Conservation (phyloP, 1,284 basidiomycete genomes). For the Athelia psychrophila region DNA sequence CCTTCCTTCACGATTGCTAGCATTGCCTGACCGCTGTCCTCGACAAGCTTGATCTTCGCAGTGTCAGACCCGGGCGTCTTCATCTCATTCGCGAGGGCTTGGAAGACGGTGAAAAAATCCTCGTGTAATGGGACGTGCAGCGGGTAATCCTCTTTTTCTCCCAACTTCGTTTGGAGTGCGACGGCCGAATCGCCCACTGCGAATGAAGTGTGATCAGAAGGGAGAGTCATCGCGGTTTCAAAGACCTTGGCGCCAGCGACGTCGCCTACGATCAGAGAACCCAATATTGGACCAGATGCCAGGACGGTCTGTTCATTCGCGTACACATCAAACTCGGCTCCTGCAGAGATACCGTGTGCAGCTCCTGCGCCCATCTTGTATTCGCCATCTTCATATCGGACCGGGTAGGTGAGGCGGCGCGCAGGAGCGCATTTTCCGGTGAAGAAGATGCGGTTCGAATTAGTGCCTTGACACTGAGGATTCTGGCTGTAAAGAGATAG, state of each 20-base stretch:
- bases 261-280: not conserved
- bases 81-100: not conserved
- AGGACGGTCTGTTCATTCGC: constrained; percentile 6
- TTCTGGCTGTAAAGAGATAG: not conserved
- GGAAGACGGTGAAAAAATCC: not conserved
- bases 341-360: constrained; percentile 17
- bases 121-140: not conserved
- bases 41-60: not conserved
- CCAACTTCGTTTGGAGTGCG: not conserved
- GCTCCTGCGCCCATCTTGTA: constrained; percentile 13
- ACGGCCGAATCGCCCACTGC: not conserved
- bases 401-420: constrained; percentile 1
- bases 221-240: not conserved
- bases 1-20: not conserved
- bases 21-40: not conserved
- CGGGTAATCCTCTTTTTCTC: not conserved
- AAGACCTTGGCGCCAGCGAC: too few species aligned
- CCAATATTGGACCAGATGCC: constrained; percentile 1
- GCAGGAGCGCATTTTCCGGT: constrained; percentile 1
- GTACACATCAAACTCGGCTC: constrained; percentile 13
- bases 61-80: not conserved
- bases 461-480: not conserved
- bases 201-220: not conserved
- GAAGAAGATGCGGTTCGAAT: constrained; percentile 8
- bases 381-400: constrained; percentile 2